Conservation (phyloP, 2,329 filamentous ascomycete genomes). For the Monosporascus ibericus region DNA sequence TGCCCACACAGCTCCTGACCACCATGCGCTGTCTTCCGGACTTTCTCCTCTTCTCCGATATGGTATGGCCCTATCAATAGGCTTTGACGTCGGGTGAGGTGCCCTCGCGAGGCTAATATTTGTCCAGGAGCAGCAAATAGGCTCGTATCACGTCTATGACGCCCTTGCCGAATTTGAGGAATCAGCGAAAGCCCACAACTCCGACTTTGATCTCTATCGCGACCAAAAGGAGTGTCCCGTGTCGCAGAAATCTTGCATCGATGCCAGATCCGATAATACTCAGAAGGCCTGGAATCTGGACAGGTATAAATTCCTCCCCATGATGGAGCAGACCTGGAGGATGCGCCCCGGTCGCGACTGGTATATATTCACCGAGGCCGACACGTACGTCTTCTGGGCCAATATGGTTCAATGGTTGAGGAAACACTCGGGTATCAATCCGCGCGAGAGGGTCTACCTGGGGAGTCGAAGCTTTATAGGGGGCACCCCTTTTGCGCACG, state of each 20-base stretch:
- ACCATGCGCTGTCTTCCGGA: conserved; percentile 48
- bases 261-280: conserved; percentile 22
- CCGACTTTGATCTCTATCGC: conserved; percentile 40
- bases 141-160: conserved; percentile 35
- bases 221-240: conserved; percentile 40
- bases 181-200: conserved; percentile 30
- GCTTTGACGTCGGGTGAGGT: background rate
- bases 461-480: conserved; percentile 44
- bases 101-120: conserved; percentile 1
- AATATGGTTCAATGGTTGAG: conserved; percentile 46
- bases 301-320: conserved; percentile 57
- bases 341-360: conserved; percentile 48
- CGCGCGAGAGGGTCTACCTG: conserved; percentile 39
- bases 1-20: conserved; percentile 51
- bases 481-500: conserved; percentile 46
- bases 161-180: conserved; percentile 30
- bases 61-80: conserved; percentile 25
- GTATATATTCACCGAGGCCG: conserved; percentile 56
- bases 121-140: conserved; percentile 41
- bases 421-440: conserved; percentile 32
- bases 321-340: conserved; percentile 49
- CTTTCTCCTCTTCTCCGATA: conserved; percentile 51
- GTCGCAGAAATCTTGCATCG: conserved; percentile 38
- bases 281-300: conserved; percentile 46
- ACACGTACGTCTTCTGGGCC: conserved; percentile 52